These are phyloP conservation scores for Cytospora paraplurivora DNA, from an alignment of 2,329 filamentous ascomycete species.

Conservation along the genomic window DNA sequence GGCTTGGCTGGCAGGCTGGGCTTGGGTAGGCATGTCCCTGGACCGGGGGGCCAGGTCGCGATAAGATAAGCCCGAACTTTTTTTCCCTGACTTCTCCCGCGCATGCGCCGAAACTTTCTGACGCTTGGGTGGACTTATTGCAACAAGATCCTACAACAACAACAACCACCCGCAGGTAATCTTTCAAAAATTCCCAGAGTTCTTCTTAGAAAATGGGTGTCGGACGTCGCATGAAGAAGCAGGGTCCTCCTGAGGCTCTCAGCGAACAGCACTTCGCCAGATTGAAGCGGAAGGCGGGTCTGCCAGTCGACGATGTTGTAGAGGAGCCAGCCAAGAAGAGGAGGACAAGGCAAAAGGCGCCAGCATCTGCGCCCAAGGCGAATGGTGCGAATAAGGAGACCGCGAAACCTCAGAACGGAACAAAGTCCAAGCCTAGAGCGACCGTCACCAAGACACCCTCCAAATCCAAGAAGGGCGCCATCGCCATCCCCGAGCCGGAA, in stretches of 20 bases:
- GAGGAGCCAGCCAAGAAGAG: conserved; percentile 65
- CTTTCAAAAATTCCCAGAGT: conserved; percentile 28
- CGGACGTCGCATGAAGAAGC: conserved; percentile 93
- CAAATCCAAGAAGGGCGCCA: conserved; percentile 43
- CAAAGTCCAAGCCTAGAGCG: conserved; percentile 40
- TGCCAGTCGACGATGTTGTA: conserved; percentile 61
- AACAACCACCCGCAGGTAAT: neutral
- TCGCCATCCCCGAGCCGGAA: conserved; percentile 46
- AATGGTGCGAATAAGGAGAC: conserved; percentile 36
- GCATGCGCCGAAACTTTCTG: conserved; percentile 4
- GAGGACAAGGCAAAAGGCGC: conserved; percentile 39
- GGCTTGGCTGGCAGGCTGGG: too few relatives aligned
- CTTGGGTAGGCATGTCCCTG: neutral
- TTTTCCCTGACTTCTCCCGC: conserved; percentile 9
- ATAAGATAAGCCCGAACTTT: conserved; percentile 27
- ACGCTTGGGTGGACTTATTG: neutral
- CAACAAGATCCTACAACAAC: neutral
- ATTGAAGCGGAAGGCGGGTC: conserved; percentile 80
- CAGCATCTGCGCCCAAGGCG: conserved; percentile 37
- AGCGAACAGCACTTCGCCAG: conserved; percentile 79
- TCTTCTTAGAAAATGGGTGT: conserved; percentile 68
- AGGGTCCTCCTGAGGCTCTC: conserved; percentile 80
- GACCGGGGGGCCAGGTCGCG: too few relatives aligned
- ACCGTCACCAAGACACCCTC: conserved; percentile 39
- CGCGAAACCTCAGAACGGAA: conserved; percentile 40